These are phyloP conservation scores for Dryadomyces quercus-mongolicae DNA, from an alignment of 2,329 filamentous ascomycete species.

Conservation along the genomic window DNA sequence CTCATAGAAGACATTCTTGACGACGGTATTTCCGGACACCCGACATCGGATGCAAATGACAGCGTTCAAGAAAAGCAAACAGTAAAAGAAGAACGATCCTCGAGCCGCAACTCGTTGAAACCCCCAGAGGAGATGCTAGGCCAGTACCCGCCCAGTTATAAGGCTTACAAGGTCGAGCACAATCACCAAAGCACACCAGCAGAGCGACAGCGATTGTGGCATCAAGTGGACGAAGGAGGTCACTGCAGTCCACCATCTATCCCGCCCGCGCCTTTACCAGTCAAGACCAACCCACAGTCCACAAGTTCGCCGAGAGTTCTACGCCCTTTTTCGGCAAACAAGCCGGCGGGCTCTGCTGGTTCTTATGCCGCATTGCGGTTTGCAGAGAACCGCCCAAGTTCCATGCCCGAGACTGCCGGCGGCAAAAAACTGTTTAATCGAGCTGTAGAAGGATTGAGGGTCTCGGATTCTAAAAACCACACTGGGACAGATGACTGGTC, in stretches of 20 bases:
- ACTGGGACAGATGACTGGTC: conserved; percentile 3
- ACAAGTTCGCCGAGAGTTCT: neutral
- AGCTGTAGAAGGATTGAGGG: conserved; percentile 8
- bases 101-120: neutral
- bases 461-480: neutral
- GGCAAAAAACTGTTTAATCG: conserved; percentile 10
- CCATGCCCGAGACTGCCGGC: neutral
- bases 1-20: conserved; percentile 9
- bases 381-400: neutral
- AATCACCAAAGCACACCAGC: neutral
- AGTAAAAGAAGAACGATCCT: neutral
- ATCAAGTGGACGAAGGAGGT: neutral
- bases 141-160: neutral
- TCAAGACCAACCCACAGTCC: neutral
- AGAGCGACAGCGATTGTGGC: neutral
- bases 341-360: too few species aligned
- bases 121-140: neutral
- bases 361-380: neutral
- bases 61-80: neutral
- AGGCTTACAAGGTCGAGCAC: neutral
- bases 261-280: neutral
- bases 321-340: neutral
- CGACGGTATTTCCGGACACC: conserved; percentile 9
- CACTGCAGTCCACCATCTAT: neutral
- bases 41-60: neutral